Conservation (phyloP, 768 basidiomycete species). For the Amanita pallidorosea region DNA sequence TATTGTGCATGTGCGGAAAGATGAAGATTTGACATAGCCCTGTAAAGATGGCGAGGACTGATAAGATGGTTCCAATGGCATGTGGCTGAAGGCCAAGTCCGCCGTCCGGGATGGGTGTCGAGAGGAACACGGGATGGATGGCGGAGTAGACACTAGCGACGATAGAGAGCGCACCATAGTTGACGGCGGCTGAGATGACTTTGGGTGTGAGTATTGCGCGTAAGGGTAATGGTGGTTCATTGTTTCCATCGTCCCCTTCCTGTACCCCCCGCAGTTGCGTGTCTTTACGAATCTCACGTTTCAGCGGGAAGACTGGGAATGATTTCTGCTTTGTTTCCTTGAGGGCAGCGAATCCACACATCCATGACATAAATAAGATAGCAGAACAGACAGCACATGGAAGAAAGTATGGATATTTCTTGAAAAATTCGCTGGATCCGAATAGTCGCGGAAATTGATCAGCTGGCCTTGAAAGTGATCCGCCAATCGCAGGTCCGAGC, state of each 20-base stretch:
- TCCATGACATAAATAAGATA: slow-evolving; percentile 32
- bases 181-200: slow-evolving; percentile 40
- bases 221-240: neutral
- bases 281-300: neutral
- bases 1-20: slow-evolving; percentile 44
- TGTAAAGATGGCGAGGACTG: slow-evolving; percentile 38
- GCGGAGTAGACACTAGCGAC: slow-evolving; percentile 46
- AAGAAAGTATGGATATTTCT: slow-evolving; percentile 40
- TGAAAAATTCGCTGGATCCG: slow-evolving; percentile 25
- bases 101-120: slow-evolving; percentile 48
- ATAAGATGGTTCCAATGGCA: slow-evolving; percentile 47
- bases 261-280: neutral
- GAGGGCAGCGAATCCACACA: slow-evolving; percentile 32
- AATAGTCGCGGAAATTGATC: slow-evolving; percentile 35
- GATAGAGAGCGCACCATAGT: slow-evolving; percentile 23
- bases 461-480: slow-evolving; percentile 9
- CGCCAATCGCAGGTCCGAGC: neutral
- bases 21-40: slow-evolving; percentile 45
- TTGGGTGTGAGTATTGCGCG: slow-evolving; percentile 13
- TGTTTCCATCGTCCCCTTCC: neutral
- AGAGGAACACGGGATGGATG: slow-evolving; percentile 52
- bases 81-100: slow-evolving; percentile 23
- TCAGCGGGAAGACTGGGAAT: neutral
- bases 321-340: slow-evolving; percentile 23
- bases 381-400: slow-evolving; percentile 16